Percentiles rank a stretch among this genome's conserved stretches.
Conservation (phyloP, 2,329 filamentous ascomycete genomes). For the Pseudopyricularia javanii region DNA sequence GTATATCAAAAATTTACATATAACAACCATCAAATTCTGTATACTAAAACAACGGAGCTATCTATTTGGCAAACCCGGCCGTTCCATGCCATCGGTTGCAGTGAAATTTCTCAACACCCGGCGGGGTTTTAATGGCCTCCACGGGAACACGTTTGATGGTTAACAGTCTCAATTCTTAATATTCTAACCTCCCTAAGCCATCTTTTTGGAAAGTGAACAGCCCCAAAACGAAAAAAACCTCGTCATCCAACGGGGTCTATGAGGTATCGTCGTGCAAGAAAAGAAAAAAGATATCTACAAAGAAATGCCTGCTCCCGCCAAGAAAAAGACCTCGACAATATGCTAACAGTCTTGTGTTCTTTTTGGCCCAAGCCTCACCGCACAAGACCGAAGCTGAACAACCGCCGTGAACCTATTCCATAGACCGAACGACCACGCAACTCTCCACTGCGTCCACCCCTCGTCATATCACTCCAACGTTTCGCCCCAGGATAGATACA, state of each 20-base stretch:
- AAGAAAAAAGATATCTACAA: slow-evolving; percentile 2
- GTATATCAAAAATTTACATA: background rate
- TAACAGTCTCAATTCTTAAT: slow-evolving; percentile 2
- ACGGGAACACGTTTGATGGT: background rate
- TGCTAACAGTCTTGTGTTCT: too few relatives aligned
- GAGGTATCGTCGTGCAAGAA: slow-evolving; percentile 11
- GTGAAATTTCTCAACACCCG: too few relatives aligned
- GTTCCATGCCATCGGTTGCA: too few relatives aligned
- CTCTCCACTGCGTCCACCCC: too few relatives aligned
- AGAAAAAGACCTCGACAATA: too few relatives aligned
- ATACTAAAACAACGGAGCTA: too few relatives aligned
- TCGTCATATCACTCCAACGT: background rate
- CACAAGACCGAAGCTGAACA: too few relatives aligned
- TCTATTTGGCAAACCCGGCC: too few relatives aligned
- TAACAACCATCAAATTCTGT: background rate
- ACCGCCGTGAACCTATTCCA: too few relatives aligned
- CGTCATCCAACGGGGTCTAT: slow-evolving; percentile 9
- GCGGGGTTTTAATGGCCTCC: too few relatives aligned
- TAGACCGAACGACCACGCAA: too few relatives aligned
- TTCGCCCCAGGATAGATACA: background rate
- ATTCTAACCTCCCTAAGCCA: background rate
- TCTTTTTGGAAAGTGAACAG: background rate
- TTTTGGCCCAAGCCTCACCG: too few relatives aligned
- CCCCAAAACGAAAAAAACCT: background rate
- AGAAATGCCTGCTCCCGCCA: background rate